phyloP scores from a whole-genome alignment of 345 rosid genomes.

The Jatropha curcas region DNA sequence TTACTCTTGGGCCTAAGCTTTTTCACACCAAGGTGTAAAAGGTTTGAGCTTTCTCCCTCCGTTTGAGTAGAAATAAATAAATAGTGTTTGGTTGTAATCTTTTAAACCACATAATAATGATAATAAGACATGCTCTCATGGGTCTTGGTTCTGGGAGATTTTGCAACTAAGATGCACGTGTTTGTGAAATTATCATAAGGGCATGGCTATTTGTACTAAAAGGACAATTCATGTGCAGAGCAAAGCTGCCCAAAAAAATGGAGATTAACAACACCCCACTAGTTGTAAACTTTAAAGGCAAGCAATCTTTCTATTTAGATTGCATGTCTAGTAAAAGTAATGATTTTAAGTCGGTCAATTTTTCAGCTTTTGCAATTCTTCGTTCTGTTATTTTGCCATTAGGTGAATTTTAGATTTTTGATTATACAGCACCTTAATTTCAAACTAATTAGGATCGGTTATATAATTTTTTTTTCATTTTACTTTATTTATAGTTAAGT shows the following conservation, averaged over 20 bases:
- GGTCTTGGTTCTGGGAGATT: neutral
- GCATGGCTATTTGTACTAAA: neutral
- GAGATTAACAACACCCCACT: neutral
- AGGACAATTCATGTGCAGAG: neutral
- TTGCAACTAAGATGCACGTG: neutral
- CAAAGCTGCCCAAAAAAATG: neutral
- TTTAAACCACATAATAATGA: too few relatives aligned
- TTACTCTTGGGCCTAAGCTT: too few relatives aligned
- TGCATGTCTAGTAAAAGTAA: neutral
- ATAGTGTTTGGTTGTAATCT: neutral
- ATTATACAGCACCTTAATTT: too few relatives aligned
- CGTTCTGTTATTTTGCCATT: too few relatives aligned
- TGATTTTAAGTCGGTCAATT: neutral
- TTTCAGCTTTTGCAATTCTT: neutral
- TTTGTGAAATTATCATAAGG: neutral
- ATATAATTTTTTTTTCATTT: too few relatives aligned
- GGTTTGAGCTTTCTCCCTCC: too few relatives aligned
- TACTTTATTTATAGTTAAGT: too few relatives aligned
- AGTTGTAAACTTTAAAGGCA: conserved; percentile 13
- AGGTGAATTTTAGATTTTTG: too few relatives aligned
- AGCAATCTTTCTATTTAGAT: neutral
- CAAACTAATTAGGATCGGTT: too few relatives aligned
- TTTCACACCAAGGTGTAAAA: too few relatives aligned
- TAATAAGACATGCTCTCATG: neutral
- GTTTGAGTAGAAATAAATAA: neutral